Base-by-base conservation (phyloP, 2,329 filamentous ascomycete species). In the Alternaria angustiovoidea region DNA sequence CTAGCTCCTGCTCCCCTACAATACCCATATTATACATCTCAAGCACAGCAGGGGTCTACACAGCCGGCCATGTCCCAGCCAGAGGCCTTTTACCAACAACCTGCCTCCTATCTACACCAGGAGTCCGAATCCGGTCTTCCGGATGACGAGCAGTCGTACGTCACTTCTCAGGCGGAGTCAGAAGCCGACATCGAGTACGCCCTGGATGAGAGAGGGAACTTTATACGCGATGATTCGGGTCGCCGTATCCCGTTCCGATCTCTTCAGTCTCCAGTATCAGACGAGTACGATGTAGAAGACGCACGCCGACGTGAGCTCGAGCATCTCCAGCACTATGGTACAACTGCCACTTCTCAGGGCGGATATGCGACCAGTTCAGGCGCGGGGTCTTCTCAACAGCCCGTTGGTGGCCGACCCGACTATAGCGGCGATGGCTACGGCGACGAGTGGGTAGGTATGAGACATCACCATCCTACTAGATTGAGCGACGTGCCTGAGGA, bases 231-330 rank as follows among this genome's bases (percentile, higher is more conserved):
- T 56, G 69, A 71, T 11, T 59, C 70, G 8, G 77, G 77, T 20
- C 76, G 69, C 46, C 76, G 75, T 34, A 66, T 79, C 4, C 76
- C 76, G 18, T 78, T 73, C 42, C 71, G 74, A 39, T 65, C 69
- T 12, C 64, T 77, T 11, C 75, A 71, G 28, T 71, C 71, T 22
- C 73, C 69, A 53, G 71, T 75, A 38, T 76, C 74, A n/a, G 85
- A 87, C 46, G 86, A 88, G 54, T 86, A 85, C 65, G 85, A 86
- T 48, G 83, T 83, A 16, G 78, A 81, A 48, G 84, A 83, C 36
- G 84, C 85, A 61, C 78, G 81, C 2, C 81, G 80, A 8, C 79
- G 80, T 8, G 83, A 85, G 68, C 75, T 80, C n/a, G 80, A 82
- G 63, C 81, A 82, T 54, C 71, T 81, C 26, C 79, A 80, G 46